Percentiles rank a stretch among this genome's conserved stretches.
Conservation (phyloP, 306 rosid genomes). For the Quercus dentata region DNA sequence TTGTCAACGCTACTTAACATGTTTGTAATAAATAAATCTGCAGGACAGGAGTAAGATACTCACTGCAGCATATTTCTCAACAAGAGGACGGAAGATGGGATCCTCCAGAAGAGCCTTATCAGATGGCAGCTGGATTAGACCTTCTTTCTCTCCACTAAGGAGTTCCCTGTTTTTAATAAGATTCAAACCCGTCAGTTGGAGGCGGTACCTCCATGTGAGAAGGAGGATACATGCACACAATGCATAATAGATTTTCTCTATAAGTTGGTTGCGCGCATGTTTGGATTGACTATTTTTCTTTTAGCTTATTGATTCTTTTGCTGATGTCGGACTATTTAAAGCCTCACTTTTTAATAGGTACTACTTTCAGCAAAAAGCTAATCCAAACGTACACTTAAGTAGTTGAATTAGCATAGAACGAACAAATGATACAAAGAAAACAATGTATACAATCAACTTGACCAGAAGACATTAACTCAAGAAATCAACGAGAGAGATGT, state of each 20-base stretch:
- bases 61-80: constrained; percentile 54
- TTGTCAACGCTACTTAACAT: not conserved
- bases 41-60: not conserved
- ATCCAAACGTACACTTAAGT: no score
- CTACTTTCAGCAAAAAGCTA: no score
- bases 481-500: not conserved
- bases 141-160: constrained; percentile 37
- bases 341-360: no score
- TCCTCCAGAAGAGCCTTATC: constrained; percentile 62
- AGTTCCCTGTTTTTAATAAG: constrained; percentile 29
- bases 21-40: not conserved
- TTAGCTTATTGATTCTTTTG: no score
- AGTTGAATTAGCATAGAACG: not conserved
- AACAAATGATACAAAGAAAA: not conserved
- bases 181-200: not conserved
- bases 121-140: constrained; percentile 46
- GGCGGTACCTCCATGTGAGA: no score
- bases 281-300: no score
- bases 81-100: constrained; percentile 53
- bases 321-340: no score
- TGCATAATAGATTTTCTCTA: no score
- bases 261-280: no score
- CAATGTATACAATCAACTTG: not conserved
- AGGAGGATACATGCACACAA: rapidly evolving
- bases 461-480: not conserved